Evolutionary conservation across 1,284 basidiomycete genomes (phyloP), one percentile per base, ranked within the genome.

Genomic region (Gastroboletus turbinatus): DNA sequence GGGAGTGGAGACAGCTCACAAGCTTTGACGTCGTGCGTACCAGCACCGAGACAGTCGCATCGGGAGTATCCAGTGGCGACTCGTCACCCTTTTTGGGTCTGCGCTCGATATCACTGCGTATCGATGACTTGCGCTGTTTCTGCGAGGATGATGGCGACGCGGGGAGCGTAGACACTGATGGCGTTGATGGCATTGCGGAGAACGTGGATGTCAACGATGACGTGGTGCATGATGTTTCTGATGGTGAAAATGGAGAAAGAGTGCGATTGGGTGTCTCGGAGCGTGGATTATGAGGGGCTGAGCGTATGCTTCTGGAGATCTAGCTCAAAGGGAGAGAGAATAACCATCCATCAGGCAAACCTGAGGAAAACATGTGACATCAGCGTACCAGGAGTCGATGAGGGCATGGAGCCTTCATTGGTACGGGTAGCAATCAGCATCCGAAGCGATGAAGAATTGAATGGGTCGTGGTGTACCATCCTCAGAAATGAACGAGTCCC

Each of bases 391-490:
- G n/a, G n/a, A n/a, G n/a, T n/a, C n/a, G n/a, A n/a, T n/a, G n/a
- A n/a, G n/a, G n/a, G n/a, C n/a, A n/a, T n/a, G n/a, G n/a, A n/a
- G n/a, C n/a, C n/a, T n/a, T n/a, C n/a, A n/a, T n/a, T n/a, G n/a
- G n/a, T n/a, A n/a, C n/a, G n/a, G n/a, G n/a, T n/a, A n/a, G n/a
- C n/a, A n/a, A n/a, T n/a, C n/a, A n/a, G 97, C 96, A 69, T 99
- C 97, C 7, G 96, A 98, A 10, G 97, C 97, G 66, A 99, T 89
- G 78, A 99, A 99, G 83, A 96, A 99, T 72, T 99, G 97, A 77
- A 99, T 99, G 44, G 97, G 97, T 70, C 98, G 96, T 46, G 97
- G 96, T 70, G 96, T 88, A 58, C 97, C 97, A 75, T 98, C 96
- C 70, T 99, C 97, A 25, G 94, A 94, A 78, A 99, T 91, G 83